phyloP scores from a whole-genome alignment of 352 stramenopile species.

The Phytophthora sp. region DNA sequence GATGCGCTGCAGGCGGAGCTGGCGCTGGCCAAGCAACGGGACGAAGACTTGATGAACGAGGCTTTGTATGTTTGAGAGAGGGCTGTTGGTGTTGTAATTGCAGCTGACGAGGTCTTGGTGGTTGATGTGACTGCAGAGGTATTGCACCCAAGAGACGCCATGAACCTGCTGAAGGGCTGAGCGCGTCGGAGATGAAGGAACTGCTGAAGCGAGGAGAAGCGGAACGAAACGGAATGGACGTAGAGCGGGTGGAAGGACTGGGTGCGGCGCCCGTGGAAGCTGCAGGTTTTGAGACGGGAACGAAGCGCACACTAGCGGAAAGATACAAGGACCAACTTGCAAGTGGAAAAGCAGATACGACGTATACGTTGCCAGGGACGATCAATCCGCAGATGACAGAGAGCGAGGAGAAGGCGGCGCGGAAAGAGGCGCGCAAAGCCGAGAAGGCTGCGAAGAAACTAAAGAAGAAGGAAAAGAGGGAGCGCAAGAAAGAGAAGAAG shows the following conservation, averaged over 20 bases:
- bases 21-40: constrained; percentile 73
- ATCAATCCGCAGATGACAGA: constrained; percentile 32
- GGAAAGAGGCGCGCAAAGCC: constrained; percentile 58
- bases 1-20: constrained; percentile 70
- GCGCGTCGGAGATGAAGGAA: constrained; percentile 86
- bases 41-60: constrained; percentile 92
- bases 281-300: constrained; percentile 44
- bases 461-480: constrained; percentile 73
- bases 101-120: constrained; percentile 5
- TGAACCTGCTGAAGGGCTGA: constrained; percentile 55
- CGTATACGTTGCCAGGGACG: constrained; percentile 67
- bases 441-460: constrained; percentile 73
- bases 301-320: constrained; percentile 75
- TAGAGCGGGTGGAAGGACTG: constrained; percentile 87
- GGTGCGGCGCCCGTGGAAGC: constrained; percentile 69
- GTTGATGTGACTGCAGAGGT: constrained; percentile 44
- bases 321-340: constrained; percentile 72
- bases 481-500: constrained; percentile 47
- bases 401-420: constrained; percentile 56
- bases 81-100: not conserved
- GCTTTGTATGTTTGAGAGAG: constrained; percentile 61
- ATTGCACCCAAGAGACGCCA: constrained; percentile 63
- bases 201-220: constrained; percentile 81
- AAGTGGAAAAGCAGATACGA: constrained; percentile 57
- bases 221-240: constrained; percentile 68